Base-by-base conservation (phyloP, 2,329 filamentous ascomycete genomes). In the Claviceps sp. region DNA sequence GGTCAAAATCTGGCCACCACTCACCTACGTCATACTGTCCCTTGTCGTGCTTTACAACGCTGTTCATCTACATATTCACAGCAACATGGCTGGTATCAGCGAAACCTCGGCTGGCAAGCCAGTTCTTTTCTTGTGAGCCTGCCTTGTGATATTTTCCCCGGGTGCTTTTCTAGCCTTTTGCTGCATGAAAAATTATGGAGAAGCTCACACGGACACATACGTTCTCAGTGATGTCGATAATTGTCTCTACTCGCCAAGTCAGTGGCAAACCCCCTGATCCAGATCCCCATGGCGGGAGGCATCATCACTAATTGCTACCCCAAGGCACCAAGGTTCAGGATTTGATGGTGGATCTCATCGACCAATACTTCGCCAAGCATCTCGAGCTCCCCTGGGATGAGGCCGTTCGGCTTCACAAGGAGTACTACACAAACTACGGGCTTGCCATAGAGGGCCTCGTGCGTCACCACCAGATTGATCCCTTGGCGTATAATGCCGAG, bases 391-490 rank as follows among this genome's bases (percentile, higher is more conserved):
- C 79, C 1, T 74, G 76, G 59, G 77, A 88, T 51, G 91, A 97
- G 54, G 93, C 93, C n/a, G 81, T 81, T 54, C 78, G 84, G 61
- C 79, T 98, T 26, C 93, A 97, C 68, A 76, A 82, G 66, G 87
- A 90, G 61, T 98, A 98, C 73, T 98, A 97, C 72, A 85, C 83
- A 62, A 89, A 87, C 66, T 98, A 98, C 65, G 93, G 94, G 34
- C 80, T 98, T n/a, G 93, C 93, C 34, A 94, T 98, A 57, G 89
- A 97, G 70, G 93, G 93, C 1, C 78, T 98, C 1, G 88, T 95
- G 40, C 83, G 89, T 9, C 87, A 96, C 69, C 93, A 98, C 72
- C 83, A 95, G 68, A 95, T 98, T 61, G 88, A 97, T 62, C 87
- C 93, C 1, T 75, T 98, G 5, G 89, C 94, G 52, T 98, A 97